Percentiles rank a stretch among this genome's conserved stretches.
Conservation (phyloP, 225 moss, liverwort and hornwort genomes). For the Rhytidiadelphus loreus region DNA sequence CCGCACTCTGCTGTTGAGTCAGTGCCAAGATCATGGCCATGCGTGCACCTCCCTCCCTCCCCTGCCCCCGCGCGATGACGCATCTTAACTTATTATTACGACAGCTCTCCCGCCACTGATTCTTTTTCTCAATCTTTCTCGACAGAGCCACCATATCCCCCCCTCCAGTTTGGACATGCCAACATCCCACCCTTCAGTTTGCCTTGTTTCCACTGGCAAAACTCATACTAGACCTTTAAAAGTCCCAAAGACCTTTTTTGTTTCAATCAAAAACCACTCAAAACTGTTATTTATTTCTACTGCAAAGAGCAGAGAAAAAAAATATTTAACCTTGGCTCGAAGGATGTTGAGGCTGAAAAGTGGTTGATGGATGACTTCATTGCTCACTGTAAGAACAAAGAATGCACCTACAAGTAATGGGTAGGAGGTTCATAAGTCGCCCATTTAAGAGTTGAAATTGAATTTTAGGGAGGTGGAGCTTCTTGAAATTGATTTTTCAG, state of each 20-base stretch:
- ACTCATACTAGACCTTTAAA: accelerated
- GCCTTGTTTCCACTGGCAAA: not conserved
- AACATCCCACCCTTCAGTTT: not conserved
- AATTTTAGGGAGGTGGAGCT: no score
- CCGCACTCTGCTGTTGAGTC: not conserved
- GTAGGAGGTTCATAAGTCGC: no score
- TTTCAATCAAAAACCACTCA: not conserved
- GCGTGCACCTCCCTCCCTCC: not conserved
- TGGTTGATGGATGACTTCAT: no score
- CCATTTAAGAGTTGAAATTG: no score
- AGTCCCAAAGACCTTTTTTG: not conserved
- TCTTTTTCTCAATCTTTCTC: not conserved
- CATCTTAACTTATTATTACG: not conserved
- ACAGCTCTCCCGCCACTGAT: not conserved
- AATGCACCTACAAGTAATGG: no score
- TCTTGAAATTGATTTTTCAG: no score
- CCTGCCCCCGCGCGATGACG: no score
- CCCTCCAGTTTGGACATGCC: not conserved
- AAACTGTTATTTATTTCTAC: not conserved
- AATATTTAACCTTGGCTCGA: no score
- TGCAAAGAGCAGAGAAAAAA: not conserved
- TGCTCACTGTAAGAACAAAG: no score
- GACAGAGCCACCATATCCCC: not conserved
- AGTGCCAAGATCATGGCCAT: conserved; percentile 11
- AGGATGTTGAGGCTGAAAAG: no score